Base-by-base conservation (phyloP, 1,284 basidiomycete species). In the Malassezia nana region DNA sequence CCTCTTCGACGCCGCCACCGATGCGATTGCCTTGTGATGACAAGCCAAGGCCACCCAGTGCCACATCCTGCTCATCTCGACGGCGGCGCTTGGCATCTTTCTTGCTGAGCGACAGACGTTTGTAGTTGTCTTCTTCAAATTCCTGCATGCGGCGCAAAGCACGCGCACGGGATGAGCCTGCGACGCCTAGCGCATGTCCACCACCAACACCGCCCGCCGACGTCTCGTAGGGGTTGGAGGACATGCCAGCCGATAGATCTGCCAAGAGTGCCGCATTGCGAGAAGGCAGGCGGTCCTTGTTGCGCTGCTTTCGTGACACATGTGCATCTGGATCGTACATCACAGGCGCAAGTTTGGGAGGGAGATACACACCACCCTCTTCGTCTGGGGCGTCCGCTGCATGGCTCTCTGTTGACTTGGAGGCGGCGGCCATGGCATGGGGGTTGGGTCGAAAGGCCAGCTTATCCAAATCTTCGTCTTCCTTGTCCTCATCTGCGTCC, bases 51-150 rank as follows among this genome's bases (percentile, higher is more conserved):
- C 77, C 75, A 45, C 94, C 92, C n/a, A 96, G 78, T 6, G 89
- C 89, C 59, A 96, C 78, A 62, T 90, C 87, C 65, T 83, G 88
- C 75, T 98, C 92, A 74, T 98, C 92, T 58, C 83, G 79, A 52
- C 77, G 77, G n/a, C 92, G 79, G 51, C 84, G 78, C 69, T 81
- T 82, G 18, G 81, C 81, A 50, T 95, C 92, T 69, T 84, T 84
- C 80, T 95, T 96, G 74, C 84, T 87, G 81, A 90, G 85, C 57
- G 92, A 81, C 51, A 96, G 75, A 51, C 92, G 83, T 25, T 86
- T 89, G 78, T 96, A 90, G 75, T 95, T 92, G 50, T 89, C 87
- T 75, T 96, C 92, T 76, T 98, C 92, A 75, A 88, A 98, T 61
- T 89, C 85, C 48, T 82, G 82, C 78, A 95, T 84, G 12, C 84